Evolutionary conservation across 2,329 filamentous ascomycete genomes (phyloP), one percentile per base, ranked within the genome.

Genomic region (Ascochyta rabiei): DNA sequence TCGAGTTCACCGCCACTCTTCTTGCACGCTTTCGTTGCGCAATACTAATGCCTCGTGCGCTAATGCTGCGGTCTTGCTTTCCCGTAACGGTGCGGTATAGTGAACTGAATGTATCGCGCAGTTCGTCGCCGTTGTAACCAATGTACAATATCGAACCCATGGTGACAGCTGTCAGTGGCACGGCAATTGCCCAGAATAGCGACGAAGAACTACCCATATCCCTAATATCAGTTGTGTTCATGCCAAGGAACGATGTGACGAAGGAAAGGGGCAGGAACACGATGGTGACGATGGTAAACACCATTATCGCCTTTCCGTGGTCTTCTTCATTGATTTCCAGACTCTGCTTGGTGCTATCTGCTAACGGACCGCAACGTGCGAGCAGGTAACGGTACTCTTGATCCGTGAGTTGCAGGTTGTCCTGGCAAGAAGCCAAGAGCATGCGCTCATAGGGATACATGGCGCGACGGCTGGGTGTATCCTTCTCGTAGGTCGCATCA

Each of bases 231-330:
- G 59, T 51, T 1, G 74, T 71, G 39, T 73, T 74, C 77, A 79
- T 74, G 6, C 77, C 77, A 10, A 79, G 72, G 56, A 76, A 78
- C 3, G 70, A 74, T 0, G 75, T 74, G 6, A 79, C 71, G 57
- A 80, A 80, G 5, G 76, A 78, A 6, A 80, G 63, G 0, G 77
- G 77, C 8, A 80, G 66, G 48, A 79, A 80, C 26, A 79, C 69
- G 42, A 77, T 69, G 0, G 77, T 80, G 5, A 79, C 75, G 15
- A 78, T 68, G 0, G 77, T 79, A 49, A 79, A 79, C 10, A 78
- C 72, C 15, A 79, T 63, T 40, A 79, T 79, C 0, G 76, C 76
- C 54, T 78, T 77, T 9, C 76, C 76, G 47, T 79, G 67, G 41
- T 71, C 69, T 57, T 74, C 70, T 49, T 73, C 70, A 37, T 68